Percentiles rank a stretch among this genome's conserved stretches.
phyloP scores from a whole-genome alignment of 352 stramenopile species.

The Phytophthora citricola region DNA sequence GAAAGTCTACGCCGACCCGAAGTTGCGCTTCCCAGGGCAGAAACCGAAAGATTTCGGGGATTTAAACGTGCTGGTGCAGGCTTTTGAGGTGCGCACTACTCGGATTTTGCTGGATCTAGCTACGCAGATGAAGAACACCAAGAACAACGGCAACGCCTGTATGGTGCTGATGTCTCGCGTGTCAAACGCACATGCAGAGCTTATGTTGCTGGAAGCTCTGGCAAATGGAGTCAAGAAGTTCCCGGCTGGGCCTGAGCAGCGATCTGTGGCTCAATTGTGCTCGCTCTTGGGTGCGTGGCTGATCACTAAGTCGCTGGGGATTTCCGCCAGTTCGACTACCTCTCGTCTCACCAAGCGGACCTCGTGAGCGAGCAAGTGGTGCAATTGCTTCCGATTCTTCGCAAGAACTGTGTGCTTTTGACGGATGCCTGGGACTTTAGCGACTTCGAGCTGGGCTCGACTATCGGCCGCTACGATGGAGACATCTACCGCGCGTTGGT shows the following conservation, averaged over 20 bases:
- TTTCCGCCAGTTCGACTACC: slow-evolving; percentile 64
- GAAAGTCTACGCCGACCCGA: not conserved
- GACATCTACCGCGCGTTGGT: slow-evolving; percentile 68
- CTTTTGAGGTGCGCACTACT: not conserved
- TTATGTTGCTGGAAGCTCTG: slow-evolving; percentile 52
- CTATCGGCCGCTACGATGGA: slow-evolving; percentile 63
- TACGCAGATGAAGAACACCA: not conserved
- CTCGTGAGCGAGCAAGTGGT: slow-evolving; percentile 44
- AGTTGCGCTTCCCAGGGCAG: not conserved
- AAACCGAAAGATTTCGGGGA: not conserved
- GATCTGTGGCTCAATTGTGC: slow-evolving; percentile 40
- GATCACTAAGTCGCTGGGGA: slow-evolving; percentile 53
- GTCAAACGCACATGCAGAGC: slow-evolving; percentile 55
- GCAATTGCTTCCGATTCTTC: slow-evolving; percentile 42
- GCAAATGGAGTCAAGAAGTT: slow-evolving; percentile 33
- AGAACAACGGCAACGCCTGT: not conserved
- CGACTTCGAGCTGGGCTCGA: slow-evolving; percentile 75
- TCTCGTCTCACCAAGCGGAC: slow-evolving; percentile 54
- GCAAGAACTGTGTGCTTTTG: slow-evolving; percentile 57
- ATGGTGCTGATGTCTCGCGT: slow-evolving; percentile 9
- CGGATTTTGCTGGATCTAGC: not conserved
- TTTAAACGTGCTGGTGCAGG: not conserved
- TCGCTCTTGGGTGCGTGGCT: slow-evolving; percentile 56
- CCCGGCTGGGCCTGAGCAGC: slow-evolving; percentile 34
- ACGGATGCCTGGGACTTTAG: slow-evolving; percentile 60